Percentiles rank a stretch among this genome's conserved stretches.
Evolutionary conservation across 306 rosid genomes (phyloP).

Genomic region (Lathyrus tuberosus): DNA sequence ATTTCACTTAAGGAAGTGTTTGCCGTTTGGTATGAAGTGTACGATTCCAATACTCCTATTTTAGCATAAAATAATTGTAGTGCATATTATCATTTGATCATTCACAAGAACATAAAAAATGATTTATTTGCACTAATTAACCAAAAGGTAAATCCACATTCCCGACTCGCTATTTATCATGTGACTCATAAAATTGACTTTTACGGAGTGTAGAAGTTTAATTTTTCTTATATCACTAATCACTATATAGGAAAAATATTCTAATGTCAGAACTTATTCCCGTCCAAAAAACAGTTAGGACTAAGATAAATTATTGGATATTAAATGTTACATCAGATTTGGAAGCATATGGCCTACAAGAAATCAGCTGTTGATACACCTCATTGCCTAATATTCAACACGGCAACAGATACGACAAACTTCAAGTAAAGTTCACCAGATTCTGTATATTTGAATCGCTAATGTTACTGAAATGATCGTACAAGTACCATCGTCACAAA

Average conservation of each 20-base stretch:
- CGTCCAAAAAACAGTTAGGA: background rate
- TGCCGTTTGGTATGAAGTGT: background rate
- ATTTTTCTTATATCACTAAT: background rate
- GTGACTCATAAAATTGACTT: conserved; percentile 18
- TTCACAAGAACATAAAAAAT: too few relatives aligned
- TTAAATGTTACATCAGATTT: background rate
- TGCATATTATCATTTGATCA: too few relatives aligned
- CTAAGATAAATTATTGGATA: background rate
- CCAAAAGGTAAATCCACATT: background rate
- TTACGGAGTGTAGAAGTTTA: background rate
- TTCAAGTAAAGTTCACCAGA: background rate
- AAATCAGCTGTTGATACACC: conserved; percentile 15
- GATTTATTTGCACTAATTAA: background rate
- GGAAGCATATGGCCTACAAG: background rate
- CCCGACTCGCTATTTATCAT: conserved; percentile 3
- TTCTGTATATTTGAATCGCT: conserved; percentile 13
- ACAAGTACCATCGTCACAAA: background rate
- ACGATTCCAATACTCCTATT: background rate
- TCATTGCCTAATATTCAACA: background rate
- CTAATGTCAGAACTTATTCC: background rate
- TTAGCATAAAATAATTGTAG: background rate
- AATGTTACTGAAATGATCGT: background rate
- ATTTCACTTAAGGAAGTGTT: background rate
- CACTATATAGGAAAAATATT: background rate
- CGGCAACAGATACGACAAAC: background rate